Percentiles rank a stretch among this genome's conserved stretches.
Conservation (phyloP, 148 eudicot genomes). For the Nepenthes mirabilis region DNA sequence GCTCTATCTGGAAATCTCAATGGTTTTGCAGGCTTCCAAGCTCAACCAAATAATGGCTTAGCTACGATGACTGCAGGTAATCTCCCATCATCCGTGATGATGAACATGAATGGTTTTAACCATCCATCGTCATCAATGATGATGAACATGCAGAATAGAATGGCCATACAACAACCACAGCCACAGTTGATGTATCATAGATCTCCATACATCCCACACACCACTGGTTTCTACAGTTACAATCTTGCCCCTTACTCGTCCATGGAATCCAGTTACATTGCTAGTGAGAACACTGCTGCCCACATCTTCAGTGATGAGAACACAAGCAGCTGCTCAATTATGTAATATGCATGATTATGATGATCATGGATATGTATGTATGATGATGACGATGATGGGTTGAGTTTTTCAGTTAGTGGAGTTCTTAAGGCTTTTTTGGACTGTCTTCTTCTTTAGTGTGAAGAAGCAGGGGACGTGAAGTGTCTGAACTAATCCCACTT, state of each 20-base stretch:
- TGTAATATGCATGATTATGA: conserved; percentile 16
- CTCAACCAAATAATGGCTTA: conserved; percentile 14
- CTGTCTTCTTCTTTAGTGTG: too few species aligned
- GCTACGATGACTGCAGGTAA: conserved; percentile 10
- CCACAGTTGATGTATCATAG: conserved; percentile 73
- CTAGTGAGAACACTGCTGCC: conserved; percentile 21
- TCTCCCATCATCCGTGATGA: conserved; percentile 27
- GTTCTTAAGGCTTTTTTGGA: too few species aligned
- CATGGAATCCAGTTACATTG: conserved; percentile 14
- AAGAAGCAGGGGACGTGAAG: too few species aligned
- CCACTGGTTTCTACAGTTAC: conserved; percentile 50
- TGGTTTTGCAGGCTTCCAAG: conserved; percentile 17
- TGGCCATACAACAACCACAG: conserved; percentile 22
- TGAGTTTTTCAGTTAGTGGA: too few species aligned
- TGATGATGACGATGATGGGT: too few species aligned
- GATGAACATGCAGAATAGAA: conserved; percentile 47
- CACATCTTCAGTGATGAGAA: conserved; percentile 45
- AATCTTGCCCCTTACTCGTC: conserved; percentile 24
- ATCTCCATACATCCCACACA: conserved; percentile 46
- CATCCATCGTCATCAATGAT: conserved; percentile 21
- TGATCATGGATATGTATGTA: not conserved
- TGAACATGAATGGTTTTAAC: conserved; percentile 26
- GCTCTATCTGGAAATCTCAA: conserved; percentile 10
- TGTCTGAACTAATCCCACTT: too few species aligned
- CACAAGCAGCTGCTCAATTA: conserved; percentile 50